Evolutionary conservation across 495 filamentous ascomycete species (phyloP).

Genomic region (Xylaria sp.): DNA sequence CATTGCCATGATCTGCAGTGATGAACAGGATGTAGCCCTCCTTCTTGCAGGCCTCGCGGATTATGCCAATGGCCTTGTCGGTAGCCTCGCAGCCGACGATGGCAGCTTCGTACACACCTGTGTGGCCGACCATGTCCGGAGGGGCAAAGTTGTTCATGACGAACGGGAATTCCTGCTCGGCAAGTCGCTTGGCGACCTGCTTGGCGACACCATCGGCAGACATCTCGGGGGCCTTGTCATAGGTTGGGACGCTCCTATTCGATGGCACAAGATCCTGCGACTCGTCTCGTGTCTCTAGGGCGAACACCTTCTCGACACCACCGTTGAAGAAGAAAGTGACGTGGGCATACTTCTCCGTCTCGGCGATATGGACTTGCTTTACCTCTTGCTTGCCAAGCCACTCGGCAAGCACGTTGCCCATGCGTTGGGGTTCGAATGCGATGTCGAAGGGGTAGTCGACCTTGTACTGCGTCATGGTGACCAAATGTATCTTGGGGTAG

Average conservation of each 20-base stretch:
- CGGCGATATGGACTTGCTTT: slow-evolving; percentile 93
- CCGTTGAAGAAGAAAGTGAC: slow-evolving; percentile 99
- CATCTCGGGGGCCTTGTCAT: slow-evolving; percentile 97
- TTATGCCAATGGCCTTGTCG: slow-evolving; percentile 89
- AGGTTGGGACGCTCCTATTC: slow-evolving; percentile 86
- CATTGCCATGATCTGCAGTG: slow-evolving; percentile 95
- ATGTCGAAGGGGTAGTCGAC: slow-evolving; percentile 90
- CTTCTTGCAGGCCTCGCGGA: slow-evolving; percentile 92
- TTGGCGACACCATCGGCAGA: slow-evolving; percentile 86
- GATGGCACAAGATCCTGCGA: slow-evolving; percentile 65
- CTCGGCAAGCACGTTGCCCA: slow-evolving; percentile 96
- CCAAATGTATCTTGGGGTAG: slow-evolving; percentile 90
- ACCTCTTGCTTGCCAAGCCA: slow-evolving; percentile 87
- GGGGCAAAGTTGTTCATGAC: slow-evolving; percentile 99
- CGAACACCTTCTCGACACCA: slow-evolving; percentile 95
- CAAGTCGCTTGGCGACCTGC: slow-evolving; percentile 83
- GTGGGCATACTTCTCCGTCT: slow-evolving; percentile 99
- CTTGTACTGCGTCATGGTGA: slow-evolving; percentile 99
- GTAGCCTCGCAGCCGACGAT: slow-evolving; percentile 84
- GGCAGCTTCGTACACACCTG: slow-evolving; percentile 95
- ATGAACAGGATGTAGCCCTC: slow-evolving; percentile 90
- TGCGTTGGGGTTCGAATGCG: slow-evolving; percentile 92
- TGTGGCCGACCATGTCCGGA: slow-evolving; percentile 99
- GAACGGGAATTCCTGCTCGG: slow-evolving; percentile 83
- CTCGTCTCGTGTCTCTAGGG: slow-evolving; percentile 78